Evolutionary conservation across 345 rosid species (phyloP), one percentile per base, ranked within the genome.

Genomic region (Sonneratia caseolaris): DNA sequence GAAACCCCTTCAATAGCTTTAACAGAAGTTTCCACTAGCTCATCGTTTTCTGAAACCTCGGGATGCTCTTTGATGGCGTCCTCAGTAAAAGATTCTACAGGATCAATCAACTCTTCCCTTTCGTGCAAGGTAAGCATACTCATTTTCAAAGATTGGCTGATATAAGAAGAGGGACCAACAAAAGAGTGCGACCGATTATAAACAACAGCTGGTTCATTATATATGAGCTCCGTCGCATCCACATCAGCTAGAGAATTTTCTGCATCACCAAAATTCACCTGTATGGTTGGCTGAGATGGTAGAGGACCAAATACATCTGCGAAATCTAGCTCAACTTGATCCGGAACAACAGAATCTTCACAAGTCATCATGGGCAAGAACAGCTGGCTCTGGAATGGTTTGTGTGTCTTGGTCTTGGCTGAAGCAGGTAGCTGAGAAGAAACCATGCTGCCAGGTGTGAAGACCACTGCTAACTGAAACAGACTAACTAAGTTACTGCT

Each of bases 171-270:
- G 16, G 99, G 97, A 24, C 97, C 99, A 70, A 92, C 90, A 79
- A 95, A 76, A 56, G 97, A 91, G 85, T 89, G 99, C 4, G 99
- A 95, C 19, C 92, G 86, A 76, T 72, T 90, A 76, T 84, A 71
- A 73, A 95, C 82, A 76, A 87, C 88, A 75, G 79, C 84, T 36
- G 97, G 97, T 74, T 84, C 90, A 47, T 87, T 86, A 74, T 81
- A 94, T 70, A 77, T 70, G 66, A 84, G 83, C 77, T 81, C 89
- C 67, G 57, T 67, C 11, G 5, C 84, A 55, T 78, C 88, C n/a
- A 47, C 13, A 47, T 13, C 51, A 47, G 51, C 51, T 9, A 47
- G 14, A 8, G 51, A 47, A 47, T 8, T 47, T 8, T 72, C 83
- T 47, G 76, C 66, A 66, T 79, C 79, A 6, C 53, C 82, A 70